These are phyloP conservation scores for Oryza nivara DNA, from an alignment of 176 grass and related monocot genomes.

Conservation along the genomic window DNA sequence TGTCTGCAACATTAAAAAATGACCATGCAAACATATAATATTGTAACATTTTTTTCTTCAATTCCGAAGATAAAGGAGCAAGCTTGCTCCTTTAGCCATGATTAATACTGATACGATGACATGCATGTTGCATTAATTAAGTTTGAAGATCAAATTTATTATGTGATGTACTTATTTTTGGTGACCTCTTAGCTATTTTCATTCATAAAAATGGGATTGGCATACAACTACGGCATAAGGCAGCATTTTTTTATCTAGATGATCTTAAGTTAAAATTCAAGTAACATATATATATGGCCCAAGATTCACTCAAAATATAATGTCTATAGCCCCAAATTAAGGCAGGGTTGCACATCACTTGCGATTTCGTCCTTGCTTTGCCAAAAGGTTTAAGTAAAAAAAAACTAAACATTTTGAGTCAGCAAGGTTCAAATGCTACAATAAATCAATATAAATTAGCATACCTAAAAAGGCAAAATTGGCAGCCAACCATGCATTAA, in stretches of 20 bases:
- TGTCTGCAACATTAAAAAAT: not conserved
- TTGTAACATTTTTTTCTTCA: not conserved
- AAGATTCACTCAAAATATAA: no score
- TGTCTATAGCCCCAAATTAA: no score
- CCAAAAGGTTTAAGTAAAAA: not conserved
- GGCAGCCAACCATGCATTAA: not conserved
- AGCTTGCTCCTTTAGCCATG: not conserved
- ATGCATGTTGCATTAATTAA: no score
- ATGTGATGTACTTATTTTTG: no score
- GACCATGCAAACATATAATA: no score
- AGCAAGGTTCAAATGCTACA: not conserved
- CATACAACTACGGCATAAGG: not conserved
- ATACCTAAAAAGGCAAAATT: not conserved
- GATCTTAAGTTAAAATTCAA: not conserved
- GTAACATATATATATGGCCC: not conserved
- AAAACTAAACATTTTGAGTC: not conserved
- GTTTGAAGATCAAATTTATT: no score
- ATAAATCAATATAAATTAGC: not conserved
- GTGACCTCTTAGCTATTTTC: no score
- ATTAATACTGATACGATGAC: not conserved
- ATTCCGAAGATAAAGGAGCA: not conserved
- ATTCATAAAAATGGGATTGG: no score
- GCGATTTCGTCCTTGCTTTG: no score
- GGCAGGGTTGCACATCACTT: not conserved
- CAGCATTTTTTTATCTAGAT: not conserved